These are phyloP conservation scores for Dunaliella primolecta DNA, from an alignment of 139 green algal species.

Conservation along the genomic window DNA sequence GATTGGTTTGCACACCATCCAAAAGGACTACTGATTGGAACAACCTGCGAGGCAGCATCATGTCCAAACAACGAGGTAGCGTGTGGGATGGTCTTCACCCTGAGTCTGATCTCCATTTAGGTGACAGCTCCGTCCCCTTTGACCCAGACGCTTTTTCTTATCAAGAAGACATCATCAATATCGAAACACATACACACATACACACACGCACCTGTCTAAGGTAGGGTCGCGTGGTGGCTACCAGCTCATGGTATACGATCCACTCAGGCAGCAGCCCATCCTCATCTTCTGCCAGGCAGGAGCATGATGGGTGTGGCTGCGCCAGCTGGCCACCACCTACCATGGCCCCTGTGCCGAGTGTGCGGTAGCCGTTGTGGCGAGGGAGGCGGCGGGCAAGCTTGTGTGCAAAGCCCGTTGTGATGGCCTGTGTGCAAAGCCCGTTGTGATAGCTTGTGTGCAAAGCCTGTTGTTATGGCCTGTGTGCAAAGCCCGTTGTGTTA, in stretches of 20 bases:
- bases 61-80: too few relatives aligned
- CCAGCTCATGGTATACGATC: constrained; percentile 91
- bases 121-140: too few relatives aligned
- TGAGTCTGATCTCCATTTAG: too few relatives aligned
- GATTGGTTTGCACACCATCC: too few relatives aligned
- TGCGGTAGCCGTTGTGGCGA: constrained; percentile 89
- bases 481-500: too few relatives aligned
- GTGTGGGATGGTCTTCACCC: too few relatives aligned
- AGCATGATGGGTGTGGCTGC: constrained; percentile 74
- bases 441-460: constrained; percentile 67
- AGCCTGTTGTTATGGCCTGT: constrained; percentile 72
- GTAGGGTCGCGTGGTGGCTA: constrained; percentile 72
- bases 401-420: constrained; percentile 83
- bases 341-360: constrained; percentile 41
- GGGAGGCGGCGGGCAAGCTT: constrained; percentile 78
- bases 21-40: too few relatives aligned
- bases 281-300: constrained; percentile 62
- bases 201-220: constrained; percentile 56
- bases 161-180: too few relatives aligned
- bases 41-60: too few relatives aligned
- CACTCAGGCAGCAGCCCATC: constrained; percentile 91
- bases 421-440: constrained; percentile 27
- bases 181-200: background rate
- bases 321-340: constrained; percentile 41
- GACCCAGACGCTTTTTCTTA: too few relatives aligned